A percentile compares a stretch with the other conserved stretches of the same genome.
phyloP scores from a whole-genome alignment of 2,329 filamentous ascomycete genomes.

The Apiospora arundinis region DNA sequence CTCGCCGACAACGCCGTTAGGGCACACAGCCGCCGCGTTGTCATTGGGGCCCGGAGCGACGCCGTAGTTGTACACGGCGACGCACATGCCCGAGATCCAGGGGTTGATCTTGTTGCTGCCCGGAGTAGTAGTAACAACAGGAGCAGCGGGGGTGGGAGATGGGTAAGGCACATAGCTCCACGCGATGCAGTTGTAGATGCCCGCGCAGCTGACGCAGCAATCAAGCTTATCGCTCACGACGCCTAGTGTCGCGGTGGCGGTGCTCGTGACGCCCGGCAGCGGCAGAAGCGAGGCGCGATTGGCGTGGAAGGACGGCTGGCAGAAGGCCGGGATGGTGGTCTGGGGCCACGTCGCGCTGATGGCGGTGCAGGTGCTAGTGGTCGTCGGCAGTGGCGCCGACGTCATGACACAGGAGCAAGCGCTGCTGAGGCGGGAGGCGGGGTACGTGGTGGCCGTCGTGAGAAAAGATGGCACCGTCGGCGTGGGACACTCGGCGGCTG shows the following conservation, averaged over 20 bases:
- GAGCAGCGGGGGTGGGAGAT: background rate
- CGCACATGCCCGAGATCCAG: constrained; percentile 13
- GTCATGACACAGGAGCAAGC: constrained; percentile 1
- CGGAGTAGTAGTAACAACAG: too few species aligned
- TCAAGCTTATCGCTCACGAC: constrained; percentile 10
- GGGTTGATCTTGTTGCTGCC: background rate
- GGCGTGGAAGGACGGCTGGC: constrained; percentile 9
- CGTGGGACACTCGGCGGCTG: background rate
- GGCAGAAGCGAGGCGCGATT: constrained; percentile 1
- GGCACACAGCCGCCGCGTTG: constrained; percentile 6
- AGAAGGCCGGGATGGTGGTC: constrained; percentile 16
- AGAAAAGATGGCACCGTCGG: background rate
- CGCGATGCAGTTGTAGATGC: constrained; percentile 17
- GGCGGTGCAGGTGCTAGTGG: constrained; percentile 1
- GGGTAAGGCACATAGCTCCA: constrained; percentile 7
- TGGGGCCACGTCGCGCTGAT: background rate
- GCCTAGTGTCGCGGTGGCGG: background rate
- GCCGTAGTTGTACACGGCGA: constrained; percentile 19
- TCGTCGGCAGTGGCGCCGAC: background rate
- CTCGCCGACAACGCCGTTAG: constrained; percentile 9
- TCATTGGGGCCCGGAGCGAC: background rate
- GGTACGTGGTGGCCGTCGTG: constrained; percentile 1
- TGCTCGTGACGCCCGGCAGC: background rate
- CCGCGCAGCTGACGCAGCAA: constrained; percentile 20
- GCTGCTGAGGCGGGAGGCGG: constrained; percentile 17